Conservation (phyloP, 768 basidiomycete genomes). For the Agaricus sinodeliciosus region DNA sequence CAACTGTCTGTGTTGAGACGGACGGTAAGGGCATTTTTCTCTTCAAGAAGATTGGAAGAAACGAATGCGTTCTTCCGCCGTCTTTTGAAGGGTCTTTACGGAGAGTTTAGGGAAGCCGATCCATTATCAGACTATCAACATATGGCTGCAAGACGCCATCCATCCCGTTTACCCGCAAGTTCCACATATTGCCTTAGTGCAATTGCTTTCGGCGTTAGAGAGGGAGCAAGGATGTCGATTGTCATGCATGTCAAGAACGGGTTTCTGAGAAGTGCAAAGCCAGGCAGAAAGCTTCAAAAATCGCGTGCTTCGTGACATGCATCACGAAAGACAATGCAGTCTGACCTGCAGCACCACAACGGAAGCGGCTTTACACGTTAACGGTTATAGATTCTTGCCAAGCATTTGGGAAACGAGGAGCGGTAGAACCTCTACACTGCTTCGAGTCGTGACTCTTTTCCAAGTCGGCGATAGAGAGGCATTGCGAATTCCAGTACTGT, state of each 20-base stretch:
- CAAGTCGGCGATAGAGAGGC: background rate
- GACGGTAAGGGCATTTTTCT: background rate
- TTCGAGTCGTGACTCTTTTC: background rate
- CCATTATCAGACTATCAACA: background rate
- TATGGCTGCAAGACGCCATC: background rate
- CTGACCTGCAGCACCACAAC: no score
- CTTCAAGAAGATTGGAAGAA: background rate
- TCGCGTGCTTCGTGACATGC: no score
- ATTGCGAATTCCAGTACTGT: no score
- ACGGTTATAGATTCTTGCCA: no score
- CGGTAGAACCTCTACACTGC: no score
- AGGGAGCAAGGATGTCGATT: background rate
- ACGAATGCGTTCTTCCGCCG: background rate
- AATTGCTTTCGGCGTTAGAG: constrained; percentile 5
- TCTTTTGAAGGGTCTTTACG: constrained; percentile 8
- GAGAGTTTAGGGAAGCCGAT: constrained; percentile 7
- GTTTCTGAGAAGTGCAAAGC: no score
- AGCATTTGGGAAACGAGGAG: no score
- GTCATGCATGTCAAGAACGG: no score
- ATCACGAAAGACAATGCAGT: no score
- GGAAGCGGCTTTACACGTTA: no score
- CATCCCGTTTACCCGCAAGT: constrained; percentile 4
- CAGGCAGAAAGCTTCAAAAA: no score
- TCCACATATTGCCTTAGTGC: background rate
- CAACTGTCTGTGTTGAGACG: constrained; percentile 14